Conservation (phyloP, 176 grass and related monocot genomes). For the Triticum aestivum region IWGSC_CS_RefSeq_v2.1 NC_057795.1:515926485-515926984, state of each 20-base stretch:
- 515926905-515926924: constrained; percentile 43
- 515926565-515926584: constrained; percentile 61
- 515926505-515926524: constrained; percentile 36
- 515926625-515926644: constrained; percentile 55
- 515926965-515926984: constrained; percentile 64
- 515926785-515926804: too few species aligned
- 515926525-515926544: constrained; percentile 45
- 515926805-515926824: too few species aligned
- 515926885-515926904: constrained; percentile 55
- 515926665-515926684: too few species aligned
- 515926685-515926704: too few species aligned
- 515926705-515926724: too few species aligned
- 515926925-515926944: constrained; percentile 9
- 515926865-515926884: constrained; percentile 61
- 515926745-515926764: too few species aligned
- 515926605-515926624: constrained; percentile 30
- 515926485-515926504: constrained; percentile 15
- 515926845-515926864: constrained; percentile 10
- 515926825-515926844: too few species aligned
- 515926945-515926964: constrained; percentile 38
- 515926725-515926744: too few species aligned
- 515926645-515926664: not conserved
- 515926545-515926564: constrained; percentile 47
- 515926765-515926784: too few species aligned
- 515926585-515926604: constrained; percentile 54